Conservation (phyloP, 2,329 filamentous ascomycete genomes). For the Plectosphaerella plurivora region DNA sequence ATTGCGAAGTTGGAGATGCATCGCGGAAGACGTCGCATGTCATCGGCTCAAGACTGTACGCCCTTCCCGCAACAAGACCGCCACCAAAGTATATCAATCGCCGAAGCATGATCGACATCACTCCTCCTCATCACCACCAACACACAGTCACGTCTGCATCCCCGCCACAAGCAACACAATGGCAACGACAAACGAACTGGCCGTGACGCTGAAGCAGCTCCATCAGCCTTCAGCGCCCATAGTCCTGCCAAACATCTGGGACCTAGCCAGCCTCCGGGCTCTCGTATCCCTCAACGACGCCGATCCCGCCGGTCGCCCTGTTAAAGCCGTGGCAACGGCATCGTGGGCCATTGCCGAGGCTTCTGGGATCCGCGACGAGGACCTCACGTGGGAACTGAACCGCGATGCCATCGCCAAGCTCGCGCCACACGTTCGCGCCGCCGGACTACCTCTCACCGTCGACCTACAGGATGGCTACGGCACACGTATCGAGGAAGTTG, state of each 20-base stretch:
- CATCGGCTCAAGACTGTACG: neutral
- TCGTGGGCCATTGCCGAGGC: constrained; percentile 45
- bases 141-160: neutral
- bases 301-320: constrained; percentile 22
- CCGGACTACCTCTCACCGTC: constrained; percentile 45
- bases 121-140: neutral
- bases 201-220: constrained; percentile 33
- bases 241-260: constrained; percentile 52
- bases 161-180: neutral
- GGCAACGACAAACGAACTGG: constrained; percentile 23
- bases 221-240: constrained; percentile 47
- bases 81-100: neutral
- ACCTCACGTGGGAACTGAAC: constrained; percentile 46
- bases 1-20: too few relatives aligned
- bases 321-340: constrained; percentile 41
- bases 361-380: constrained; percentile 38
- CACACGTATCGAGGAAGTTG: constrained; percentile 35
- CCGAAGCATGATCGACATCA: neutral
- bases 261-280: constrained; percentile 40
- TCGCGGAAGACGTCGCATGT: neutral
- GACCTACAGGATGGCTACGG: constrained; percentile 61
- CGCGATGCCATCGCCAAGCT: constrained; percentile 41
- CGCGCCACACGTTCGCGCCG: constrained; percentile 31
- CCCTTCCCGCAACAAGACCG: too few relatives aligned
- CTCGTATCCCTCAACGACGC: constrained; percentile 36